Evolutionary conservation across 345 rosid genomes (phyloP), one percentile per base, ranked within the genome.

Genomic region (Brassica cretica): DNA sequence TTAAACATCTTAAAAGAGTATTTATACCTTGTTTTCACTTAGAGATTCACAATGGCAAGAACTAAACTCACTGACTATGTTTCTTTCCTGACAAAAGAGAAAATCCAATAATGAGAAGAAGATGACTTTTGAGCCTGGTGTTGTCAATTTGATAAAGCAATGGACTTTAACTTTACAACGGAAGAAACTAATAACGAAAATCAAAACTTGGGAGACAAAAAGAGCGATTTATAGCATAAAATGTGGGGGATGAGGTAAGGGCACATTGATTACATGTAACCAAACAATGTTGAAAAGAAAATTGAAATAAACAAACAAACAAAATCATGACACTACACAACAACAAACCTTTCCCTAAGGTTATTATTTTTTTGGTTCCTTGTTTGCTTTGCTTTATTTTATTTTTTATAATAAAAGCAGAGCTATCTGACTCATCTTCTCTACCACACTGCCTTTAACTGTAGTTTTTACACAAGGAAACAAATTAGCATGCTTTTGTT

Each of bases 21-120:
- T 66, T 1, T 6, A 46, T 83, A 92, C 97, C 92, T 68, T 78
- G 80, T 89, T 84, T 66, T 85, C 88, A 11, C 82, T 87, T 44
- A 84, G 61, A 70, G 81, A 46, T 71, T 80, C 83, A 68, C 88
- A 75, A 33, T 78, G 78, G 68, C 76, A 74, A 75, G 93, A 82
- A 66, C 77, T 76, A 46, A 86, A 84, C 72, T 84, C 91, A 76
- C 5, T 75, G 85, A 82, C 74, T 77, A 73, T 62, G 86, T 84
- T 81, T 72, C 82, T 83, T 84, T 81, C 94, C 97, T 94, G 84
- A 25, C 30, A 25, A 11, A 60, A 58, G 21, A 86, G 5, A 44
- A 41, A 81, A 78, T 37, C 66, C 78, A 64, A 29, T 18, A 58
- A 71, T 35, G 71, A 76, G 61, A 80, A 33, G 56, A 49, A 49